Evolutionary conservation across 1,139 yeast genomes (phyloP).

Genomic region (Debaryomyces coudertii): DNA sequence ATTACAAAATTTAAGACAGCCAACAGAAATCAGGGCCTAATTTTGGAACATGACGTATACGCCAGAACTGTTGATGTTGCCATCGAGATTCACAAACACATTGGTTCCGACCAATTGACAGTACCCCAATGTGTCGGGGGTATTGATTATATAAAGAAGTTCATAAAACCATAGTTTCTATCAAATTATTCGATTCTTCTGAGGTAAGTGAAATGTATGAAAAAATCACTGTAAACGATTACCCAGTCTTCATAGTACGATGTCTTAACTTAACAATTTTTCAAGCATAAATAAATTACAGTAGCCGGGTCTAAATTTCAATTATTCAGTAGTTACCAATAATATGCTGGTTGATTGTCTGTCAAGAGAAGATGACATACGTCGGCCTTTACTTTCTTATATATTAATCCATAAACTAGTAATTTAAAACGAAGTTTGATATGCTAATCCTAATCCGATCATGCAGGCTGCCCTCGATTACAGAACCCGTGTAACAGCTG

Average conservation of each 20-base stretch:
- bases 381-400: too few relatives aligned
- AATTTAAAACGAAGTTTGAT: not conserved
- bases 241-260: too few relatives aligned
- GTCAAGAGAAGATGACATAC: too few relatives aligned
- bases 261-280: too few relatives aligned
- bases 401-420: not conserved
- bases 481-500: not conserved
- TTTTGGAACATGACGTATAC: conserved; percentile 84
- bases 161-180: conserved; percentile 13
- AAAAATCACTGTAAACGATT: not conserved
- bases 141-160: conserved; percentile 42
- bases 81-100: conserved; percentile 52
- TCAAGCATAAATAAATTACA: too few relatives aligned
- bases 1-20: conserved; percentile 53
- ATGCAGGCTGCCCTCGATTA: not conserved
- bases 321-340: too few relatives aligned
- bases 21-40: conserved; percentile 56
- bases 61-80: conserved; percentile 71
- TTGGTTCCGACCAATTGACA: conserved; percentile 65
- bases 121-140: conserved; percentile 87
- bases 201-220: not conserved
- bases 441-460: not conserved
- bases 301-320: too few relatives aligned
- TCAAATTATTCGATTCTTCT: not conserved
- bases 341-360: too few relatives aligned